Base-by-base conservation (phyloP, 2,329 filamentous ascomycete genomes). In the Polychaeton citri region DNA sequence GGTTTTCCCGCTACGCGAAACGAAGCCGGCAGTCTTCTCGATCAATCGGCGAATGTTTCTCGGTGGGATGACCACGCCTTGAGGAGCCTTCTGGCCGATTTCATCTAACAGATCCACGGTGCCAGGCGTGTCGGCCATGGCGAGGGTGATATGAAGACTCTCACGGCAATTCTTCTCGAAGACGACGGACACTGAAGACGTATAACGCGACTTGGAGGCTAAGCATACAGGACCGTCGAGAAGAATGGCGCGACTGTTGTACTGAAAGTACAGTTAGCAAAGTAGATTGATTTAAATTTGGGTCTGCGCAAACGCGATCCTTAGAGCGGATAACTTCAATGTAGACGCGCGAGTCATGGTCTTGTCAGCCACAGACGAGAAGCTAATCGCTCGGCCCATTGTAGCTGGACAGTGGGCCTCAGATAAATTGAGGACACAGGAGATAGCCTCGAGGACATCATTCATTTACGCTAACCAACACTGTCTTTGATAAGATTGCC, bases 1-100 rank as follows among this genome's bases (percentile, higher is more conserved):
- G 6, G 75, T 57, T 9, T 63, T 51, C 21, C 73, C 74, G 51
- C 74, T 74, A 48, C 76, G 71, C 40, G 79, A 78, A 39, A 95
- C 83, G 57, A 92, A 96, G 32, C 86, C 86, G 36, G 90, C 88
- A 9, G 88, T 94, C 65, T 93, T 96, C 60, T 95, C 87, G 53
- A 98, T 77, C 47, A 88, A 73, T 15, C 69, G 68, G 67, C 86
- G 79, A 52, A 95, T 86, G 54, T 87, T 82, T 55, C 78, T 74
- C 0, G 76, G 90, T 16, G 90, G 90, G 37, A 95, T 72, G 38
- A 95, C 82, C 44, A 94, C 72, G 43, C 86, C 85, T 39, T 78
- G 65, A 3, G 88, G 88, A 21, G 84, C 77, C 58, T 86, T 88
- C 57, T 77, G 73, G 43, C 77, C 72, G 43, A 86, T 62, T 37